Percentiles rank a stretch among this genome's conserved stretches.
Conservation (phyloP, 176 grass and related monocot species). For the Cenchrus americanus region DNA sequence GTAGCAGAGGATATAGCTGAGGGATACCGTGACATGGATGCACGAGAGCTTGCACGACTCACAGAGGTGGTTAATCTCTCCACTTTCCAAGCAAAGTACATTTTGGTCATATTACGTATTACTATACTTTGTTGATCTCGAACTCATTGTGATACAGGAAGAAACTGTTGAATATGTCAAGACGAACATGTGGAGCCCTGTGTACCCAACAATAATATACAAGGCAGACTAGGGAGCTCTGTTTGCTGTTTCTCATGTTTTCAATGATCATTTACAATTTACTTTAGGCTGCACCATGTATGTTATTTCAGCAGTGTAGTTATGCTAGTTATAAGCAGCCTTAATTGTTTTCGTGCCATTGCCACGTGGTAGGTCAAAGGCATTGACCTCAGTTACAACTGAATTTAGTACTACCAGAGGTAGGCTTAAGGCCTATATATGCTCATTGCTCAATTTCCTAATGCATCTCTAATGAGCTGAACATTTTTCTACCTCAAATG, state of each 20-base stretch:
- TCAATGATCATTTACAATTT: slow-evolving; percentile 25
- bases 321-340: neutral
- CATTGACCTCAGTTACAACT: slow-evolving; percentile 12
- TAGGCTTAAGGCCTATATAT: slow-evolving; percentile 1
- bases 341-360: slow-evolving; percentile 22
- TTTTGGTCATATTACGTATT: slow-evolving; percentile 14
- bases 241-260: neutral
- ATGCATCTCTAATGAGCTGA: neutral
- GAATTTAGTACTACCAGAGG: slow-evolving; percentile 4
- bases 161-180: slow-evolving; percentile 80
- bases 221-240: slow-evolving; percentile 67
- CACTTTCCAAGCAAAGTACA: slow-evolving; percentile 1
- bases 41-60: slow-evolving; percentile 80
- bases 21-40: slow-evolving; percentile 94
- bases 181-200: slow-evolving; percentile 91
- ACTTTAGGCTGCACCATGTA: slow-evolving; percentile 14
- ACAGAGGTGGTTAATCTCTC: slow-evolving; percentile 67
- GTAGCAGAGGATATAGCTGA: slow-evolving; percentile 92
- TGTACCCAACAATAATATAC: slow-evolving; percentile 92
- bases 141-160: slow-evolving; percentile 59
- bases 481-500: slow-evolving; percentile 25
- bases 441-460: slow-evolving; percentile 8
- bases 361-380: slow-evolving; percentile 6
- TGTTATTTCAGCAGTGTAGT: slow-evolving; percentile 34
- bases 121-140: slow-evolving; percentile 13